Conservation (phyloP, 371 early-diverging fungal genomes). For the Mucor irregularis region DNA sequence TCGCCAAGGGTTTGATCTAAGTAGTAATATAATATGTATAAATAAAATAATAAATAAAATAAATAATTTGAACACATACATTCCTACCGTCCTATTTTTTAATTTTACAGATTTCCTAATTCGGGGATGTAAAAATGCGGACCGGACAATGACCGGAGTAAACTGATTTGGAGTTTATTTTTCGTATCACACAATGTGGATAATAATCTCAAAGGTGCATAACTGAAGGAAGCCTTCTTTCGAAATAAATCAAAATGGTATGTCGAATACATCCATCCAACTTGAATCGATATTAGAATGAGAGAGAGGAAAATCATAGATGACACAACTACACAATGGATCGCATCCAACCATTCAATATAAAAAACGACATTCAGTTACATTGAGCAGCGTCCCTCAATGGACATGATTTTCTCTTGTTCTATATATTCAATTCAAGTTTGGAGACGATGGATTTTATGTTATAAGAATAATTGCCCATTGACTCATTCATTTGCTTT, state of each 20-base stretch:
- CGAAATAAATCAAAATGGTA: slow-evolving; percentile 19
- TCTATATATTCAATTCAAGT: background rate
- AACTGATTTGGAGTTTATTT: too few relatives aligned
- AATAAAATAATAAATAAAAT: background rate
- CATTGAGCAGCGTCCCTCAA: too few relatives aligned
- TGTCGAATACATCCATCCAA: slow-evolving; percentile 12
- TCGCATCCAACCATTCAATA: background rate
- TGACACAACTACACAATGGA: background rate
- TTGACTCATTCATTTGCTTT: background rate
- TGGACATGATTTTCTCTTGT: too few relatives aligned
- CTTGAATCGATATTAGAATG: background rate
- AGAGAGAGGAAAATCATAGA: background rate
- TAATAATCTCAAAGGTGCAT: slow-evolving; percentile 9
- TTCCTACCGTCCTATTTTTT: background rate
- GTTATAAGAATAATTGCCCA: background rate
- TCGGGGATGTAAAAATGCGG: background rate
- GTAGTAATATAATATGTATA: background rate
- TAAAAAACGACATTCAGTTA: background rate
- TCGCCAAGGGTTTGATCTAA: slow-evolving; percentile 73
- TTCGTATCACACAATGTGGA: too few relatives aligned
- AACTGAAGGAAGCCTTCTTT: slow-evolving; percentile 14
- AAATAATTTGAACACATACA: too few relatives aligned
- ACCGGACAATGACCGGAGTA: background rate
- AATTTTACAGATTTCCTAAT: too few relatives aligned
- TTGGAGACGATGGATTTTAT: background rate